These are phyloP conservation scores for Didymella pinodella DNA, from an alignment of 2,329 filamentous ascomycete species.

Conservation along the genomic window DNA sequence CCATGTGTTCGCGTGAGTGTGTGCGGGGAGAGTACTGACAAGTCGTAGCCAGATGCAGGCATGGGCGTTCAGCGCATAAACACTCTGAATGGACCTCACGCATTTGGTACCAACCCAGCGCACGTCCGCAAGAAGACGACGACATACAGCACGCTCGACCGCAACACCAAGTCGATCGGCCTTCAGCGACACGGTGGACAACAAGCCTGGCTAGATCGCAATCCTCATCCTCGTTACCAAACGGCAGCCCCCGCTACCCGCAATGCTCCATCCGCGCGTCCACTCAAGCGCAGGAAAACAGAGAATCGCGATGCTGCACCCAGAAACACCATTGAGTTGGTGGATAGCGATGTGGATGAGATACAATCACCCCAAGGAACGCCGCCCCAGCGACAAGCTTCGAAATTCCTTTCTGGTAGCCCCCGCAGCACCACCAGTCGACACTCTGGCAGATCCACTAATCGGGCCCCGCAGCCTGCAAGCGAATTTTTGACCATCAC, in stretches of 20 bases:
- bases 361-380: background rate
- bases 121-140: conserved; percentile 12
- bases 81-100: conserved; percentile 11
- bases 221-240: background rate
- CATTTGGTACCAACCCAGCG: conserved; percentile 7
- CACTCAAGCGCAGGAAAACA: conserved; percentile 34
- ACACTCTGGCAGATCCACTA: background rate
- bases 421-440: conserved; percentile 5
- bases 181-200: background rate
- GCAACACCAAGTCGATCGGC: background rate
- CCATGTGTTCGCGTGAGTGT: background rate
- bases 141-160: conserved; percentile 27
- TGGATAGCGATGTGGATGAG: no score
- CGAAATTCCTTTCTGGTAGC: background rate
- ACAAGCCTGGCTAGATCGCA: background rate
- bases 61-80: conserved; percentile 26
- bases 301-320: background rate
- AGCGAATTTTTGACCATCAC: conserved; percentile 4
- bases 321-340: background rate
- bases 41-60: conserved; percentile 24
- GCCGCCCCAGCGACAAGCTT: background rate
- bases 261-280: background rate
- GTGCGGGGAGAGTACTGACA: conserved; percentile 5
- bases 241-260: conserved; percentile 12
- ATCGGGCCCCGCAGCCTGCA: background rate